Percentiles rank a stretch among this genome's conserved stretches.
These are phyloP conservation scores for Gamsiella multidivaricata DNA, from an alignment of 192 early-diverging fungal species.

Conservation along the genomic window DNA sequence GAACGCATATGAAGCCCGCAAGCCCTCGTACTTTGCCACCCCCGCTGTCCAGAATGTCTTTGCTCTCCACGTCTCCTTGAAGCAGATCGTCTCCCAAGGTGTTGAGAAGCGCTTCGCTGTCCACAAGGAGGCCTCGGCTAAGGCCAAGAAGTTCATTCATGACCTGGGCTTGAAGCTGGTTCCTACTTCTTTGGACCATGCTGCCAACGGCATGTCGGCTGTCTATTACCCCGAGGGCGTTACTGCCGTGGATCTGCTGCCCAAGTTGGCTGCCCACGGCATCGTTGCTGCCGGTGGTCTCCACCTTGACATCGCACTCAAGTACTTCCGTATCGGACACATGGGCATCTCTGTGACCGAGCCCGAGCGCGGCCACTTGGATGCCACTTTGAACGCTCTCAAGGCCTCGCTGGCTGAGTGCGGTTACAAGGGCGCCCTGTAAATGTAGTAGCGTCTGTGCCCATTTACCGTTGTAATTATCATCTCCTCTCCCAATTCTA, in stretches of 20 bases:
- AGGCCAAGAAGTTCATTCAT: constrained; percentile 77
- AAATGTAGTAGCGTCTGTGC: background rate
- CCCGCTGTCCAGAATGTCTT: constrained; percentile 93
- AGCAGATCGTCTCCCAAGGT: constrained; percentile 71
- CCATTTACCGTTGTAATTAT: constrained; percentile 22
- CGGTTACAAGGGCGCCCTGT: constrained; percentile 59
- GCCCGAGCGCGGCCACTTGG: constrained; percentile 72
- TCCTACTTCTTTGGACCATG: constrained; percentile 59
- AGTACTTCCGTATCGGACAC: constrained; percentile 96
- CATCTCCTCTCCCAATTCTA: constrained; percentile 3
- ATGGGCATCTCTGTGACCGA: constrained; percentile 86
- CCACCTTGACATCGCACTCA: constrained; percentile 78
- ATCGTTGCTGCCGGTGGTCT: constrained; percentile 95
- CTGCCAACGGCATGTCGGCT: constrained; percentile 85
- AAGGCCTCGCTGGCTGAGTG: constrained; percentile 66
- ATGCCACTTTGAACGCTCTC: constrained; percentile 73
- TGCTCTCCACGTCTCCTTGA: constrained; percentile 87
- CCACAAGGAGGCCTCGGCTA: constrained; percentile 79
- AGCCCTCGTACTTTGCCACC: constrained; percentile 96
- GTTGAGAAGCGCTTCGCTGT: constrained; percentile 84
- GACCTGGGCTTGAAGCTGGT: constrained; percentile 85
- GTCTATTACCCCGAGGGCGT: constrained; percentile 90
- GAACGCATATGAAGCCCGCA: constrained; percentile 93
- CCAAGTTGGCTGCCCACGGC: constrained; percentile 79
- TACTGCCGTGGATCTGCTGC: constrained; percentile 78